Percentiles rank a stretch among this genome's conserved stretches.
phyloP scores from a whole-genome alignment of 1,139 yeast genomes.

The Lodderomyces oxycetoniae region DNA sequence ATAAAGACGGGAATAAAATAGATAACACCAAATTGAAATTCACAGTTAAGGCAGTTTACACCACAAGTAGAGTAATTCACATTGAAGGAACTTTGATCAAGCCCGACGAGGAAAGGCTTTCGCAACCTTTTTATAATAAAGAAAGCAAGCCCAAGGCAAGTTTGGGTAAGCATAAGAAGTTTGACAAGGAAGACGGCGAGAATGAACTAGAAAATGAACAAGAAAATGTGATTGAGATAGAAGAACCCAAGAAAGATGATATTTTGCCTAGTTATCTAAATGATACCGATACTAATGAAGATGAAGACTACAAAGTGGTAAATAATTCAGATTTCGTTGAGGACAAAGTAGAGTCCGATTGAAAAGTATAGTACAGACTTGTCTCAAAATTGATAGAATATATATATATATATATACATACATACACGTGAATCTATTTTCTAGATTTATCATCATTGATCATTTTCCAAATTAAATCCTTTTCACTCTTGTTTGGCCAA shows the following conservation, averaged over 20 bases:
- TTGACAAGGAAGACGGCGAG: conserved; percentile 34
- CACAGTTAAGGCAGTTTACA: conserved; percentile 65
- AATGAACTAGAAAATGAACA: conserved; percentile 15
- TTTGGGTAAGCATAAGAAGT: conserved; percentile 36
- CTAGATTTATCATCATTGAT: conserved; percentile 52
- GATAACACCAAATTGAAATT: conserved; percentile 74
- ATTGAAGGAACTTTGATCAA: conserved; percentile 76
- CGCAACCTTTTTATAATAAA: conserved; percentile 41
- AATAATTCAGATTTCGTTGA: conserved; percentile 31
- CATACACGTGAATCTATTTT: conserved; percentile 7
- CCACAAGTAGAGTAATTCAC: conserved; percentile 77
- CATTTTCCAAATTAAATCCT: conserved; percentile 73
- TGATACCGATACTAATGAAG: conserved; percentile 19
- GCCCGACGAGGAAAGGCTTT: conserved; percentile 56
- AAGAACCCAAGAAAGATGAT: no score
- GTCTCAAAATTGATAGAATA: no score
- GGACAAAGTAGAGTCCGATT: conserved; percentile 25
- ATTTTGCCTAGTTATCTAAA: conserved; percentile 18
- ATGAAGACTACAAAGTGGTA: conserved; percentile 26
- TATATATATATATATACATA: background rate
- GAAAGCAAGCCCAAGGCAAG: conserved; percentile 1
- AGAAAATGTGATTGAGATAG: no score
- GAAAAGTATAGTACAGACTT: conserved; percentile 5
- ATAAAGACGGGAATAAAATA: conserved; percentile 62
- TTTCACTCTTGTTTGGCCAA: conserved; percentile 41